A percentile compares a stretch with the other conserved stretches of the same genome.
phyloP scores from a whole-genome alignment of 2,329 filamentous ascomycete species.

The Aspergillus japonicus region DNA sequence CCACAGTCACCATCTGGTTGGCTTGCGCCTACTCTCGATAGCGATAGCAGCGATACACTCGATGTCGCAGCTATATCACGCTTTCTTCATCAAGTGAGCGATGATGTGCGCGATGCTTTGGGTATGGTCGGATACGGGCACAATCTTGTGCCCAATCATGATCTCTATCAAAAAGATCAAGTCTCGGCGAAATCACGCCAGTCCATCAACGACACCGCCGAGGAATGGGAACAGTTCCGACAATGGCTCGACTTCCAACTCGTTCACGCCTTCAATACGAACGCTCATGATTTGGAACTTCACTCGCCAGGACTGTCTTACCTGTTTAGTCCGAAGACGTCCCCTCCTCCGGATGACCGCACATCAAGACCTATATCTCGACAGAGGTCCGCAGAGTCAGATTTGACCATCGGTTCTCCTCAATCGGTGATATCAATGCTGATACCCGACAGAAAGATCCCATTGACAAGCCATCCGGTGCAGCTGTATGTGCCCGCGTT shows the following conservation, averaged over 20 bases:
- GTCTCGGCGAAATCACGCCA: background rate
- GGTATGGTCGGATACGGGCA: slow-evolving; percentile 11
- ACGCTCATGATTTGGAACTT: background rate
- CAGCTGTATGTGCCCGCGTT: background rate
- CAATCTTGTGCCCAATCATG: slow-evolving; percentile 7
- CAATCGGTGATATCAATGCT: background rate
- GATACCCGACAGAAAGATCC: background rate
- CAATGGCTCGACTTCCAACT: slow-evolving; percentile 17
- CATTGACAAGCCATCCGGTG: background rate
- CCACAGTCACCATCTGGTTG: background rate
- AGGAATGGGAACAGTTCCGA: slow-evolving; percentile 15
- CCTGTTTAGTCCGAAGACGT: background rate
- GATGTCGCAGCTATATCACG: slow-evolving; percentile 8
- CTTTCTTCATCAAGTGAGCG: slow-evolving; percentile 12
- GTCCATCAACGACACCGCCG: slow-evolving; percentile 6
- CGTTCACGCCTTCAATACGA: slow-evolving; percentile 4
- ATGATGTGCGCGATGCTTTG: slow-evolving; percentile 10
- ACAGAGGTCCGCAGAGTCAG: background rate
- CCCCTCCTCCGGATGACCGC: background rate
- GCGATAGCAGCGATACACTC: background rate
- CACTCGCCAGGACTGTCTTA: background rate
- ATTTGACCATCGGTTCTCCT: background rate
- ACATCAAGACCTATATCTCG: background rate
- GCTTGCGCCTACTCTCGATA: background rate
- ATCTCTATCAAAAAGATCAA: background rate